Evolutionary conservation across 2,329 filamentous ascomycete species (phyloP).

Genomic region (Trichophyton benhamiae): DNA sequence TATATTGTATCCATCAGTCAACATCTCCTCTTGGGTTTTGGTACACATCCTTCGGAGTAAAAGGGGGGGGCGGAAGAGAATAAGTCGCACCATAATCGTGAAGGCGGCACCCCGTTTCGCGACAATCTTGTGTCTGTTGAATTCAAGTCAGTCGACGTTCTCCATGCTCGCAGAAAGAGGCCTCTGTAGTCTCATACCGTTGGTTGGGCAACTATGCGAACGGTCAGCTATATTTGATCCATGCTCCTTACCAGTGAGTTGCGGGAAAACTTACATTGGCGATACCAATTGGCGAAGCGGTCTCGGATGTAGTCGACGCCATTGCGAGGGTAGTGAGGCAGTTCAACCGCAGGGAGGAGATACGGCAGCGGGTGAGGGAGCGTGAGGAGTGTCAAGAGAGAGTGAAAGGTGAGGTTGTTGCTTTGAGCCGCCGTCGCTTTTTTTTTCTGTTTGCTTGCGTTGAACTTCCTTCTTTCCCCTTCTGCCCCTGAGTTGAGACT

Average conservation of each 20-base stretch:
- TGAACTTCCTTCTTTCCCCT: conserved; percentile 3
- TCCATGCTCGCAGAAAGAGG: not conserved
- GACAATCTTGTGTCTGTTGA: conserved; percentile 55
- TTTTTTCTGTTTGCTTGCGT: conserved; percentile 12
- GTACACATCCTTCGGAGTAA: not conserved
- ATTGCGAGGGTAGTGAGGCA: not conserved
- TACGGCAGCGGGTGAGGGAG: not conserved
- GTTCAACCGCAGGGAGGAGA: conserved; percentile 1
- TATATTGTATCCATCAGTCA: conserved; percentile 27
- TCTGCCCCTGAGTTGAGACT: conserved; percentile 22
- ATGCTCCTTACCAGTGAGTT: not conserved
- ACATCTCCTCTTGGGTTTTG: conserved; percentile 11
- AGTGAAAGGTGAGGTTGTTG: conserved; percentile 8
- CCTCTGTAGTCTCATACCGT: conserved; percentile 36
- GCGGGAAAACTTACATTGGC: conserved; percentile 46
- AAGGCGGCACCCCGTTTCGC: conserved; percentile 87
- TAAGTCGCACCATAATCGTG: conserved; percentile 79
- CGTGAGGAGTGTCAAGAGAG: conserved; percentile 6
- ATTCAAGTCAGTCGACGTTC: conserved; percentile 21
- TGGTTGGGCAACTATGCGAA: conserved; percentile 52
- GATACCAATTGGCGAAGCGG: conserved; percentile 58
- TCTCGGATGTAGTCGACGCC: conserved; percentile 36
- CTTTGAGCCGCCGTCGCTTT: conserved; percentile 2
- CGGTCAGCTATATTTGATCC: conserved; percentile 2
- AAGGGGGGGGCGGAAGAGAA: not conserved